Evolutionary conservation across 2,329 filamentous ascomycete genomes (phyloP), one percentile per base, ranked within the genome.

Genomic region (Fusarium abutilonis): DNA sequence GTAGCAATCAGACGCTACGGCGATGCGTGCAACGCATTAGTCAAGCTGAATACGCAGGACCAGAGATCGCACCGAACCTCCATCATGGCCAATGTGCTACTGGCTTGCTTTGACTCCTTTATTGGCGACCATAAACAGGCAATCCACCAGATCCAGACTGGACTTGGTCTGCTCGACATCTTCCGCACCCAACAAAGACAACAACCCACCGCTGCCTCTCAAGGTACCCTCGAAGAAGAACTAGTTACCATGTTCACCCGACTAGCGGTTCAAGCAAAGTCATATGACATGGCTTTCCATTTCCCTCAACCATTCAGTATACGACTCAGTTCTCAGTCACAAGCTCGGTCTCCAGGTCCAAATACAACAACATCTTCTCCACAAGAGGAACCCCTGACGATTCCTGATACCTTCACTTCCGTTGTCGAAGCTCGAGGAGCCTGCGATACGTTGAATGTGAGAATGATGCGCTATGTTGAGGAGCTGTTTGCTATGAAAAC

Each of bases 51-150:
- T 13, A 75, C 76, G 11, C 75, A 79, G 42, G 79, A 81, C 39
- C 73, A 77, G 35, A 74, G 71, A 45, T 81, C 80, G 14, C 80
- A 82, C 72, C 80, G 82, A 66, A 85, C 79, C 11, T 81, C 80
- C 44, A 78, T 89, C n/a, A 88, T 89, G 80, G 83, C 85, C 14
- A 87, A 82, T 48, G 84, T 90, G 32, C 76, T 90, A 34, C 79
- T 90, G 44, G 84, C 86, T n/a, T 89, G 85, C 72, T 89, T 89
- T 60, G 86, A 90, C 72, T 88, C 85, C 1, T 88, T 89, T 67
- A 83, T 87, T 28, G 86, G 86, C 15, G 82, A 88, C 58, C 86
- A 88, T 68, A 82, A 79, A 63, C 83, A 85, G 62, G 86, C 86
- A 36, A 88, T 89, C 45, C 67, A 73, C 13, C 86, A 88, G 67